A percentile compares a stretch with the other conserved stretches of the same genome.
Evolutionary conservation across 2,329 filamentous ascomycete species (phyloP).

Genomic region (Penicillium sp.): DNA sequence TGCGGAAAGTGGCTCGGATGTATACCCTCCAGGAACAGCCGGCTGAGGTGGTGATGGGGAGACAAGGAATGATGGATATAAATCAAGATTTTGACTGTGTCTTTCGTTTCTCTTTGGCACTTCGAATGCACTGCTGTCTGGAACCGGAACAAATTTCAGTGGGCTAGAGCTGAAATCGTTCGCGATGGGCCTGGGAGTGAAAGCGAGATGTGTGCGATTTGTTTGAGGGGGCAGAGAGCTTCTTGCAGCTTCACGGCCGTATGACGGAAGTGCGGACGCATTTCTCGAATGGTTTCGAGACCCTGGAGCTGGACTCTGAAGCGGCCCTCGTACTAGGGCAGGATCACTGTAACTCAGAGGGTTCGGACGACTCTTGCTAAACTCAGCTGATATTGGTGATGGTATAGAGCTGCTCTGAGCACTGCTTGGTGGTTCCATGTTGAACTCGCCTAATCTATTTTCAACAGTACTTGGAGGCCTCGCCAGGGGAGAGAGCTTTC

Average conservation of each 20-base stretch:
- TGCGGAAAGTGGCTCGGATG: slow-evolving; percentile 27
- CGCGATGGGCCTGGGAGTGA: not conserved
- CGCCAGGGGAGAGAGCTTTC: slow-evolving; percentile 11
- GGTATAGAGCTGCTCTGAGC: slow-evolving; percentile 23
- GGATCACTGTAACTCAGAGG: slow-evolving; percentile 32
- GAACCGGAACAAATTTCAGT: not conserved
- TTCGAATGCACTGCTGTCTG: not conserved
- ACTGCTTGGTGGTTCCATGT: slow-evolving; percentile 27
- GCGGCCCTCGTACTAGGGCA: slow-evolving; percentile 21
- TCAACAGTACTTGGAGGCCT: slow-evolving; percentile 14
- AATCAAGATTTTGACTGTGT: not conserved
- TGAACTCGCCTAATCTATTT: slow-evolving; percentile 22
- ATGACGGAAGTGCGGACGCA: slow-evolving; percentile 2
- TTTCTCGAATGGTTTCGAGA: slow-evolving; percentile 24
- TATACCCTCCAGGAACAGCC: slow-evolving; percentile 21
- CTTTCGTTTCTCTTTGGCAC: not conserved
- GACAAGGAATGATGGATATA: slow-evolving; percentile 33
- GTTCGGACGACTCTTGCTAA: slow-evolving; percentile 22
- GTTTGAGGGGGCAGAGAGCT: not conserved
- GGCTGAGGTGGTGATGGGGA: slow-evolving; percentile 28
- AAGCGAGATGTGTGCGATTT: not conserved
- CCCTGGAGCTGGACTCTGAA: slow-evolving; percentile 24
- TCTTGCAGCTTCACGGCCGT: not conserved
- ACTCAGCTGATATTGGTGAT: slow-evolving; percentile 28
- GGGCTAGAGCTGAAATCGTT: not conserved